Base-by-base conservation (phyloP, 169 alveolate species). In the Neospora caninum region DNA sequence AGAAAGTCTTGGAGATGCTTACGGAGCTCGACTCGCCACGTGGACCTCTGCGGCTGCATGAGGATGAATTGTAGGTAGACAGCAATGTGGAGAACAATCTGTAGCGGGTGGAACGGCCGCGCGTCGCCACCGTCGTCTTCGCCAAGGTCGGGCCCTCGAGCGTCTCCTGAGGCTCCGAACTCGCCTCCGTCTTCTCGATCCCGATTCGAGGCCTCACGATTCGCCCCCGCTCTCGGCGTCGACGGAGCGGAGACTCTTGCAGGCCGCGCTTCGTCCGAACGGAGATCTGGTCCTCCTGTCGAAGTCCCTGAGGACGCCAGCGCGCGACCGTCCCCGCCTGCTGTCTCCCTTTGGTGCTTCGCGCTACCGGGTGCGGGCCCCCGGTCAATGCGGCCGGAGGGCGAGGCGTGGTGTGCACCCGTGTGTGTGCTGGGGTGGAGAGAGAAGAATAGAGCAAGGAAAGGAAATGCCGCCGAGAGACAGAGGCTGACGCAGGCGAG, bases 381-480 rank as follows among this genome's bases (percentile, higher is more conserved):
- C 34, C 16, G n/a, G 73, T 16, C 73, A 22, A 1, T 29, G n/a
- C 73, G 4, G 73, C 16, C 31, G 31, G 73, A 7, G n/a, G 73
- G 31, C n/a, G 73, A 22, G n/a, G 73, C 25, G 31, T 10, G 34
- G n/a, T 64, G 73, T 6, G 73, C 73, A 29, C 73, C 73, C n/a
- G 73, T 64, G 73, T 78, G 86, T 10, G 86, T 78, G 86, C 86
- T n/a, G 29, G 86, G 86, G 45, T 78, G 86, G 4, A 78, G 42
- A 10, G 86, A 78, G 86, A 78, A 78, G 42, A 78, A 78, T 7
- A 78, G 86, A 13, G 86, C 7, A 10, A 78, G 86, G 42, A n/a
- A n/a, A 10, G 86, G 86, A n/a, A 78, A 78, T 29, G 86, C 86
- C 39, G 86, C 86, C 27, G 86, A 78, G 45, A 78, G 86, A 78